Evolutionary conservation across 371 early-diverging fungal species (phyloP).

Genomic region (Funneliformis caledonium): DNA sequence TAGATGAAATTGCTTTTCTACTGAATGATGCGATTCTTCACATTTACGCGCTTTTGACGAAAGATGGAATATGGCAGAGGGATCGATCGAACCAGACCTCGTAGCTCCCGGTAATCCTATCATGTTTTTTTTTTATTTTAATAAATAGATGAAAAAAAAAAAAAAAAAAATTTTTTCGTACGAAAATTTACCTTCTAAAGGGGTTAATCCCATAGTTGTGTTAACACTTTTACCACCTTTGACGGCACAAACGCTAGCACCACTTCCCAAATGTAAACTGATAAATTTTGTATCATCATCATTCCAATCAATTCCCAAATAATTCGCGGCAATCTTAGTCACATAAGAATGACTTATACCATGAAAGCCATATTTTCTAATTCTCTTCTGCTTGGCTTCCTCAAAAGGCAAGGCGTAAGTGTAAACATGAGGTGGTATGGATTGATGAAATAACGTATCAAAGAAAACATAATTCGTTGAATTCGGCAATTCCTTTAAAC

Average conservation of each 20-base stretch:
- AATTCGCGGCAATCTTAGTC: neutral
- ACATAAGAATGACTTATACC: constrained; percentile 44
- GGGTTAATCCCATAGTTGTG: constrained; percentile 48
- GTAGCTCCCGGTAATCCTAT: neutral
- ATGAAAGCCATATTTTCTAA: constrained; percentile 47
- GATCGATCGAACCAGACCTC: neutral
- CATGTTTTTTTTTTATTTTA: neutral
- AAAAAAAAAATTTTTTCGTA: neutral
- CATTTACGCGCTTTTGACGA: neutral
- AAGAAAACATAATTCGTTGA: constrained; percentile 38
- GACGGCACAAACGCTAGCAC: constrained; percentile 44
- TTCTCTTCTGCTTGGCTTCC: constrained; percentile 22
- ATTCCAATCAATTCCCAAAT: constrained; percentile 5
- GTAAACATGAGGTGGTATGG: constrained; percentile 40
- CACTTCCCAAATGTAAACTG: constrained; percentile 46
- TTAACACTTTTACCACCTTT: constrained; percentile 41
- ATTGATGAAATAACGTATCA: constrained; percentile 45
- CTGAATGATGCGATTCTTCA: neutral
- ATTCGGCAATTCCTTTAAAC: neutral
- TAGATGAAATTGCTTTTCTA: constrained; percentile 39
- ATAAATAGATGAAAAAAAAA: neutral
- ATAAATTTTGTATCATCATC: constrained; percentile 40
- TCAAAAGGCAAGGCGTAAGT: constrained; percentile 45
- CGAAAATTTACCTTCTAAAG: constrained; percentile 36
- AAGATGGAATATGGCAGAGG: neutral